phyloP scores from a whole-genome alignment of 768 basidiomycete genomes.

The Daedaleopsis sinensis region DNA sequence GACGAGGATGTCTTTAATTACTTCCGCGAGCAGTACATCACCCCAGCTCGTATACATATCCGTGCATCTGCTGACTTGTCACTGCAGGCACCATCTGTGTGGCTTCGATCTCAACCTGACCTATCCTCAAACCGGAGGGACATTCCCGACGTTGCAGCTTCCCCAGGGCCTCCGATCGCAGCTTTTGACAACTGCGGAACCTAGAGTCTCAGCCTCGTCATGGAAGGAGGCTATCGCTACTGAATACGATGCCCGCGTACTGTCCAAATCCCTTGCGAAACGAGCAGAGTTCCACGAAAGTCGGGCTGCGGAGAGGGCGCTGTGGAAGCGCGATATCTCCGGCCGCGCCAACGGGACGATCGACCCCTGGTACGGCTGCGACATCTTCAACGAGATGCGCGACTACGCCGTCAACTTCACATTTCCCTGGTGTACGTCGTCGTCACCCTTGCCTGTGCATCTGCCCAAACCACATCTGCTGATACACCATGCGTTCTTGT shows the following conservation, averaged over 20 bases:
- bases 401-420: slow-evolving; percentile 76
- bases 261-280: too few species aligned
- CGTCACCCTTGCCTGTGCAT: too few species aligned
- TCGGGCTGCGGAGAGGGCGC: not conserved
- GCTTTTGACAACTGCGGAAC: too few species aligned
- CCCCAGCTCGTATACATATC: not conserved
- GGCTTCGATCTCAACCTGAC: slow-evolving; percentile 66
- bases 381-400: slow-evolving; percentile 61
- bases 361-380: slow-evolving; percentile 46
- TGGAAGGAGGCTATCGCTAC: too few species aligned
- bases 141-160: slow-evolving; percentile 39
- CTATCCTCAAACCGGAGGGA: slow-evolving; percentile 62
- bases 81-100: slow-evolving; percentile 59
- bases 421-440: slow-evolving; percentile 55
- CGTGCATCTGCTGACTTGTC: not conserved
- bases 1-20: slow-evolving; percentile 65
- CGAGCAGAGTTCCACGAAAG: too few species aligned
- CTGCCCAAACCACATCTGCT: too few species aligned
- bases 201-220: not conserved
- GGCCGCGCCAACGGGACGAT: slow-evolving; percentile 53
- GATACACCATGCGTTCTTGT: not conserved
- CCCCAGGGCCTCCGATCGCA: too few species aligned
- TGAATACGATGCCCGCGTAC: too few species aligned
- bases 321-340: slow-evolving; percentile 44
- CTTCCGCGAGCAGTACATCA: slow-evolving; percentile 65